Conservation (phyloP, 2,329 filamentous ascomycete genomes). For the Calonectria honghensis region DNA sequence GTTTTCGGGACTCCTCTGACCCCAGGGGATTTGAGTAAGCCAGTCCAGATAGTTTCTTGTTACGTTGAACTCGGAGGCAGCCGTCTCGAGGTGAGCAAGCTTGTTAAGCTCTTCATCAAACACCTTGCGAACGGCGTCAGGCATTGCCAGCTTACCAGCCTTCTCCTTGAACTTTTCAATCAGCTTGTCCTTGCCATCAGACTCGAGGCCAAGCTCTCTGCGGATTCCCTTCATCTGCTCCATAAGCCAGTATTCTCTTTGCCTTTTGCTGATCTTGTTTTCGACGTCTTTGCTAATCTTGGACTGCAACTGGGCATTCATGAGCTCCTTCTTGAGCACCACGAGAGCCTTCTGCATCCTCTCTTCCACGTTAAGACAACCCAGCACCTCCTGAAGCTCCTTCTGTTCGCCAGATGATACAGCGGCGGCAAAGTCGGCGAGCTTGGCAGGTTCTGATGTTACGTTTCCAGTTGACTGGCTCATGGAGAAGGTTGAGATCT, state of each 20-base stretch:
- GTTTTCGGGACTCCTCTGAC: slow-evolving; percentile 94
- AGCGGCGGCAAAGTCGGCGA: slow-evolving; percentile 97
- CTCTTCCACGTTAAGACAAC: slow-evolving; percentile 92
- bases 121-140: slow-evolving; percentile 95
- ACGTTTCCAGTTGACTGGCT: slow-evolving; percentile 96
- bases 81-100: slow-evolving; percentile 93
- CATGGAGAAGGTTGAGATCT: slow-evolving; percentile 97
- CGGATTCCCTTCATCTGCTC: slow-evolving; percentile 99
- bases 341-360: slow-evolving; percentile 93
- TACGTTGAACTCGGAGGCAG: slow-evolving; percentile 98
- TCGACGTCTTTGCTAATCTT: slow-evolving; percentile 99
- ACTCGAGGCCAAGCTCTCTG: slow-evolving; percentile 95
- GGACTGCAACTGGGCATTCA: slow-evolving; percentile 97
- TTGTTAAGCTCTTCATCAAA: slow-evolving; percentile 99
- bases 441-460: slow-evolving; percentile 93
- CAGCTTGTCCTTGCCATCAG: slow-evolving; percentile 97
- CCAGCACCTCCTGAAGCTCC: slow-evolving; percentile 93
- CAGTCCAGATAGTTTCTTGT: slow-evolving; percentile 99
- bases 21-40: slow-evolving; percentile 99
- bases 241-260: slow-evolving; percentile 98
- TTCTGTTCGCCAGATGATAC: slow-evolving; percentile 95
- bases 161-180: slow-evolving; percentile 99
- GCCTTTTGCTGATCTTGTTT: slow-evolving; percentile 96
- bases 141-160: slow-evolving; percentile 95
- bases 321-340: slow-evolving; percentile 97